Percentiles rank a stretch among this genome's conserved stretches.
Evolutionary conservation across 345 rosid genomes (phyloP).

Genomic region (Salix dunnii): DNA sequence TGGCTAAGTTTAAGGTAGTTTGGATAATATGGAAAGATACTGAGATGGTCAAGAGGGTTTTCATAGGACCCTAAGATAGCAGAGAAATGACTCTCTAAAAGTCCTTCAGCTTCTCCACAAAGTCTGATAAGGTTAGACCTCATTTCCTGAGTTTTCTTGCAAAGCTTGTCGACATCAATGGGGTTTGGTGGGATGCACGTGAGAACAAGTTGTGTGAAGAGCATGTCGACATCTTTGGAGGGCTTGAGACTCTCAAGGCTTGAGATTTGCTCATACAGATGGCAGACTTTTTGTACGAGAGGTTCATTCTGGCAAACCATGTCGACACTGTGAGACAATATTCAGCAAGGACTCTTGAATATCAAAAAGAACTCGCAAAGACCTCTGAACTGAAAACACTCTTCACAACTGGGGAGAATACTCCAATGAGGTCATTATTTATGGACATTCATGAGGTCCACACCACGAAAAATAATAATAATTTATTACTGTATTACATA

Average conservation of each 20-base stretch:
- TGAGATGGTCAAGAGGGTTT: slow-evolving; percentile 67
- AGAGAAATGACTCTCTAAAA: slow-evolving; percentile 65
- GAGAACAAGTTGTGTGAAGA: slow-evolving; percentile 71
- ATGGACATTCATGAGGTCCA: slow-evolving; percentile 20
- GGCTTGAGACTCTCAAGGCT: slow-evolving; percentile 68
- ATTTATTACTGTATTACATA: too few species aligned
- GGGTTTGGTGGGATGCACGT: slow-evolving; percentile 80
- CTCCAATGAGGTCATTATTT: slow-evolving; percentile 30
- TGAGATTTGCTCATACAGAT: slow-evolving; percentile 62
- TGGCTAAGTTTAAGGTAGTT: slow-evolving; percentile 80
- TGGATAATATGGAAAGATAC: slow-evolving; percentile 66
- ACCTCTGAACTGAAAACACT: not conserved
- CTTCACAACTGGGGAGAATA: slow-evolving; percentile 3
- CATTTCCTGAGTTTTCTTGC: slow-evolving; percentile 49
- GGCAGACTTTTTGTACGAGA: slow-evolving; percentile 49
- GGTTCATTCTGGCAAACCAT: slow-evolving; percentile 71
- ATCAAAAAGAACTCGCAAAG: not conserved
- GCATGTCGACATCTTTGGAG: slow-evolving; percentile 72
- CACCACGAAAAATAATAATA: not conserved
- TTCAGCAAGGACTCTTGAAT: not conserved
- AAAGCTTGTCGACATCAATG: slow-evolving; percentile 63
- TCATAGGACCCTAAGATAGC: slow-evolving; percentile 52
- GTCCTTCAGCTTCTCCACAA: slow-evolving; percentile 76
- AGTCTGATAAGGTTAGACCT: slow-evolving; percentile 70
- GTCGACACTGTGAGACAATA: slow-evolving; percentile 56